These are phyloP conservation scores for Diaporthe sp. DNA, from an alignment of 2,329 filamentous ascomycete species.

Conservation along the genomic window DNA sequence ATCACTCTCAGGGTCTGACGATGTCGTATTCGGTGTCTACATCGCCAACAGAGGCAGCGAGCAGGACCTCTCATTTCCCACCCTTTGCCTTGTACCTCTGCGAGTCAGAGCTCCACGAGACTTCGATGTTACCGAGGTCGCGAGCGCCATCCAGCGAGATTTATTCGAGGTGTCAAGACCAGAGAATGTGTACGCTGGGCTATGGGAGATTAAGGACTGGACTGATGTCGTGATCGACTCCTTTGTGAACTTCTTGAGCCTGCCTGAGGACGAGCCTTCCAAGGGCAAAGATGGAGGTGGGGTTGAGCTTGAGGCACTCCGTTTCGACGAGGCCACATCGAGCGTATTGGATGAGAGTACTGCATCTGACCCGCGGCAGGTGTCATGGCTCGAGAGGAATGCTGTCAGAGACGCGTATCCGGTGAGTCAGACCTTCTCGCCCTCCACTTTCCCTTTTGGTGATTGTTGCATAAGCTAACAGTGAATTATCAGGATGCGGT, in stretches of 20 bases:
- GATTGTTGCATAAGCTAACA: background rate
- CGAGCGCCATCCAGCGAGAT: conserved; percentile 75
- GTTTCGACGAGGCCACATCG: conserved; percentile 26
- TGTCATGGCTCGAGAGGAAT: conserved; percentile 44
- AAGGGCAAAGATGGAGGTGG: background rate
- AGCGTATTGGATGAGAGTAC: background rate
- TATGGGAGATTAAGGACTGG: conserved; percentile 82
- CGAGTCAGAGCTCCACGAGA: conserved; percentile 58
- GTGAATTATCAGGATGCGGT: conserved; percentile 49
- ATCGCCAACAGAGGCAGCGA: conserved; percentile 79
- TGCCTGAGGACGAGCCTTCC: conserved; percentile 51
- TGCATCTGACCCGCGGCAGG: conserved; percentile 5
- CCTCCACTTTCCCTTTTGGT: background rate
- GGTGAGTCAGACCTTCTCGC: conserved; percentile 44
- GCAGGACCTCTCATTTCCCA: conserved; percentile 72
- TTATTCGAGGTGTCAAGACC: conserved; percentile 70
- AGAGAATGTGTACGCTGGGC: conserved; percentile 68
- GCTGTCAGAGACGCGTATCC: conserved; percentile 47
- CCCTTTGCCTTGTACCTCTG: conserved; percentile 83
- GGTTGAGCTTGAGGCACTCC: conserved; percentile 9
- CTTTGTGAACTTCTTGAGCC: conserved; percentile 85
- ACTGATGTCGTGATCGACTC: conserved; percentile 77
- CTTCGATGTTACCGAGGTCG: conserved; percentile 60
- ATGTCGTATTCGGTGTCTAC: conserved; percentile 82
- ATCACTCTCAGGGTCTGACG: conserved; percentile 39